Evolutionary conservation across 768 basidiomycete species (phyloP).

Genomic region (Mycena haematopus): DNA sequence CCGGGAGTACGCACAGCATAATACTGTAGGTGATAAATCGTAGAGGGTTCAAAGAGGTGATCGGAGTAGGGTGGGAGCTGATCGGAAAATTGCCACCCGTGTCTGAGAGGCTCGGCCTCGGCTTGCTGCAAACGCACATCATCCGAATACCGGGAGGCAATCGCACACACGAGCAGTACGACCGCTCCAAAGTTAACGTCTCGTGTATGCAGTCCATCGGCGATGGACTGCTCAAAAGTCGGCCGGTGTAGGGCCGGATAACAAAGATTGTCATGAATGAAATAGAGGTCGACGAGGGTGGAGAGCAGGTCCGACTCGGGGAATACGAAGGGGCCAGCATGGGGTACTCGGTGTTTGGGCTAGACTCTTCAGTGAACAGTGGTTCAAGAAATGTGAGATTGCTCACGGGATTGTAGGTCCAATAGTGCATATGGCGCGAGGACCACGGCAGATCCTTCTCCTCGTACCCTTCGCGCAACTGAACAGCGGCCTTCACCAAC

Average conservation of each 20-base stretch:
- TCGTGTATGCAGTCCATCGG: constrained; percentile 53
- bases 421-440: constrained; percentile 3
- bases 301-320: constrained; percentile 59
- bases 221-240: constrained; percentile 61
- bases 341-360: constrained; percentile 7
- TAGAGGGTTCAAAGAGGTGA: constrained; percentile 14
- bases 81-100: constrained; percentile 24
- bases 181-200: constrained; percentile 57
- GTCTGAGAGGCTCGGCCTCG: constrained; percentile 26
- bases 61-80: not conserved
- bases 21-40: constrained; percentile 15
- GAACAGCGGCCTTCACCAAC: constrained; percentile 11
- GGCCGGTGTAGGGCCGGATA: constrained; percentile 76
- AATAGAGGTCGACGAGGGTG: constrained; percentile 68
- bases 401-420: constrained; percentile 16
- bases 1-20: constrained; percentile 10
- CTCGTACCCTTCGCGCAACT: constrained; percentile 6
- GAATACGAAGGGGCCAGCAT: constrained; percentile 43
- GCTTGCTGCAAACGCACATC: constrained; percentile 46
- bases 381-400: not conserved
- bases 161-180: constrained; percentile 65
- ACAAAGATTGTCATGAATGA: constrained; percentile 58
- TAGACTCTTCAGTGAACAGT: not conserved
- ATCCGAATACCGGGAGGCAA: constrained; percentile 40
- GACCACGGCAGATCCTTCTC: constrained; percentile 9